Conservation (phyloP, 1,139 yeast species). For the Zhuliangozyma parablackwelliae region DNA sequence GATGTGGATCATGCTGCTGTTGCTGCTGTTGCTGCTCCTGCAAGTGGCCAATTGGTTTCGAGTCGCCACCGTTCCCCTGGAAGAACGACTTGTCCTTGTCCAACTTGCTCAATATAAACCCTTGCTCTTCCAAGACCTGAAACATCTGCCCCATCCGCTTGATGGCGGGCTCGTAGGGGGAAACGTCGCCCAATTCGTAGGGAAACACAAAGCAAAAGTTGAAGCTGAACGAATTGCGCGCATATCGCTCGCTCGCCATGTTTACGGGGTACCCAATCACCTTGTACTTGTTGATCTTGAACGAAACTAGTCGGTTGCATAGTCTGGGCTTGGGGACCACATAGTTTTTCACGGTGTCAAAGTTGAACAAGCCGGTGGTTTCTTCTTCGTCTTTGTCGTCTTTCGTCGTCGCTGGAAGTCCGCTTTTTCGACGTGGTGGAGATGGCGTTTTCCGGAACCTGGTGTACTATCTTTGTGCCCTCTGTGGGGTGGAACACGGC, state of each 20-base stretch:
- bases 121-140: slow-evolving; percentile 85
- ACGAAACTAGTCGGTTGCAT: slow-evolving; percentile 74
- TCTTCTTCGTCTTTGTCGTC: not conserved
- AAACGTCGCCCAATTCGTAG: slow-evolving; percentile 65
- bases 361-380: slow-evolving; percentile 52
- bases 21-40: not conserved
- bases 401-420: not conserved
- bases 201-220: slow-evolving; percentile 90
- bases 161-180: slow-evolving; percentile 84
- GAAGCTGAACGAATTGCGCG: slow-evolving; percentile 88
- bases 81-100: slow-evolving; percentile 36
- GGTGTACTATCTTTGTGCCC: slow-evolving; percentile 91
- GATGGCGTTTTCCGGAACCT: slow-evolving; percentile 71
- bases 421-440: slow-evolving; percentile 17
- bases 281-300: slow-evolving; percentile 66
- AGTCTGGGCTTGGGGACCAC: slow-evolving; percentile 90
- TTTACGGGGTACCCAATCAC: slow-evolving; percentile 91
- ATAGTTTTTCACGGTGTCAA: slow-evolving; percentile 83
- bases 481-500: slow-evolving; percentile 93
- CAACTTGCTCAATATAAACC: slow-evolving; percentile 61
- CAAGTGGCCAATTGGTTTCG: not conserved
- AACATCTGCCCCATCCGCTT: slow-evolving; percentile 85
- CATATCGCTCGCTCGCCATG: slow-evolving; percentile 68
- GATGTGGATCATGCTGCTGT: not conserved
- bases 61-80: slow-evolving; percentile 13